Percentiles rank a stretch among this genome's conserved stretches.
phyloP scores from a whole-genome alignment of 805 yeast genomes.

The Lachancea quebecensis region DNA sequence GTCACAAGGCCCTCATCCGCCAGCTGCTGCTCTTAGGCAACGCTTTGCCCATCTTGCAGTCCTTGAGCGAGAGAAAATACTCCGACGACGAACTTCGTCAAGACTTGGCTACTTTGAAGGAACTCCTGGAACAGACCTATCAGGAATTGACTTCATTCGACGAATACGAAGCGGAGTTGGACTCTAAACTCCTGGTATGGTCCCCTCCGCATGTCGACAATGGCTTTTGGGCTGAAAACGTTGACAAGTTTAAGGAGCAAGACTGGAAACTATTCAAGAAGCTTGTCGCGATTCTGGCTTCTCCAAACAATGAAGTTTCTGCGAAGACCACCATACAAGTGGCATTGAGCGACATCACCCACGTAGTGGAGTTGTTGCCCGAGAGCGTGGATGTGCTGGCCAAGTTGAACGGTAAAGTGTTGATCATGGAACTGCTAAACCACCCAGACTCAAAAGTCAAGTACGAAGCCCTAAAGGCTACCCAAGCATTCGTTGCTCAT shows the following conservation, averaged over 20 bases:
- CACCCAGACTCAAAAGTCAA: constrained; percentile 80
- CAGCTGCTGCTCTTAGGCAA: constrained; percentile 65
- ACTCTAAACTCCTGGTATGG: constrained; percentile 71
- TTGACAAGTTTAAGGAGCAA: constrained; percentile 64
- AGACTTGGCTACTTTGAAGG: constrained; percentile 57
- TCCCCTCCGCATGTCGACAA: constrained; percentile 87
- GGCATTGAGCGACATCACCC: constrained; percentile 60
- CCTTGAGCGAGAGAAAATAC: constrained; percentile 82
- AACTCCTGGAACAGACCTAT: constrained; percentile 62
- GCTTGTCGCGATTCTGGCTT: constrained; percentile 46
- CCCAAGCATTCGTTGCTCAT: constrained; percentile 89
- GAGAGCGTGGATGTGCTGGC: constrained; percentile 50
- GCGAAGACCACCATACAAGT: constrained; percentile 44
- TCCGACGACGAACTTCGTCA: constrained; percentile 83
- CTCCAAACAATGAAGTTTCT: constrained; percentile 25
- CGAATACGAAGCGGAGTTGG: constrained; percentile 80
- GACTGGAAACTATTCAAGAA: constrained; percentile 66
- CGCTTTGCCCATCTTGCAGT: constrained; percentile 60
- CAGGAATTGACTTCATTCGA: constrained; percentile 83
- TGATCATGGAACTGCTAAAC: constrained; percentile 78
- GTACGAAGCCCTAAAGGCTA: constrained; percentile 90
- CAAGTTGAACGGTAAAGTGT: constrained; percentile 58
- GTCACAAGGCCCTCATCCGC: constrained; percentile 48
- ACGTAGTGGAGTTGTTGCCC: constrained; percentile 54
- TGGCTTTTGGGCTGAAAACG: constrained; percentile 86